These are phyloP conservation scores for Teunomyces stri DNA, from an alignment of 805 yeast species.

Conservation along the genomic window DNA sequence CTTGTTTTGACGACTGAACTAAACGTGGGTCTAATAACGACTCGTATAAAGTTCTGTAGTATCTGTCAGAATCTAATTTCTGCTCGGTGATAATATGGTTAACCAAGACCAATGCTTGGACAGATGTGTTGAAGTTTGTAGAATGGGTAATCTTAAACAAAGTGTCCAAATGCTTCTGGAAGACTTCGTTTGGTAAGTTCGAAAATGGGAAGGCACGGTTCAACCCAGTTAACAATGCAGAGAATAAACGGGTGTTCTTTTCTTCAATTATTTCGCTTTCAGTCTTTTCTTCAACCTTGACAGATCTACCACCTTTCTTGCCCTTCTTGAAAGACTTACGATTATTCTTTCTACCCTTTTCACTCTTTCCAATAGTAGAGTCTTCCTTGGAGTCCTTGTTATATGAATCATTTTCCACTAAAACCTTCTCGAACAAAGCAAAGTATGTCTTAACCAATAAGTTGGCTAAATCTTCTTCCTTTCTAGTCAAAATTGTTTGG, in stretches of 20 bases:
- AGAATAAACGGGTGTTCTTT: constrained; percentile 76
- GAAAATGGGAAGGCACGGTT: constrained; percentile 96
- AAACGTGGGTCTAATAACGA: constrained; percentile 82
- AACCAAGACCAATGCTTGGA: constrained; percentile 86
- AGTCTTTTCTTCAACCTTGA: constrained; percentile 56
- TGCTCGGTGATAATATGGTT: constrained; percentile 73
- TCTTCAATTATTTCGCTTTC: constrained; percentile 70
- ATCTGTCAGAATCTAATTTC: constrained; percentile 60
- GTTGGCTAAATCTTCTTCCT: constrained; percentile 81
- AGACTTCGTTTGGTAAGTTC: constrained; percentile 64
- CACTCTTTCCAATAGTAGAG: constrained; percentile 49
- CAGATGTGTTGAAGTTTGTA: constrained; percentile 88
- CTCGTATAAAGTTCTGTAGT: constrained; percentile 85
- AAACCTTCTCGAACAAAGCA: constrained; percentile 77
- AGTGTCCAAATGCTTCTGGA: constrained; percentile 75
- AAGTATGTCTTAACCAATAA: constrained; percentile 80
- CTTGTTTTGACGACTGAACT: constrained; percentile 85
- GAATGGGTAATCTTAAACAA: constrained; percentile 90
- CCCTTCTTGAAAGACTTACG: constrained; percentile 78
- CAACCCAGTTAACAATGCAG: constrained; percentile 90
- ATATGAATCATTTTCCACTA: constrained; percentile 58
- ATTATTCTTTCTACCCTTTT: constrained; percentile 50
- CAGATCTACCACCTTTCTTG: constrained; percentile 84
- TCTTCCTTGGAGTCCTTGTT: constrained; percentile 32
- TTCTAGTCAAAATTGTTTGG: constrained; percentile 83